Evolutionary conservation across 2,329 filamentous ascomycete species (phyloP).

Genomic region (Sporothrix protearum): DNA sequence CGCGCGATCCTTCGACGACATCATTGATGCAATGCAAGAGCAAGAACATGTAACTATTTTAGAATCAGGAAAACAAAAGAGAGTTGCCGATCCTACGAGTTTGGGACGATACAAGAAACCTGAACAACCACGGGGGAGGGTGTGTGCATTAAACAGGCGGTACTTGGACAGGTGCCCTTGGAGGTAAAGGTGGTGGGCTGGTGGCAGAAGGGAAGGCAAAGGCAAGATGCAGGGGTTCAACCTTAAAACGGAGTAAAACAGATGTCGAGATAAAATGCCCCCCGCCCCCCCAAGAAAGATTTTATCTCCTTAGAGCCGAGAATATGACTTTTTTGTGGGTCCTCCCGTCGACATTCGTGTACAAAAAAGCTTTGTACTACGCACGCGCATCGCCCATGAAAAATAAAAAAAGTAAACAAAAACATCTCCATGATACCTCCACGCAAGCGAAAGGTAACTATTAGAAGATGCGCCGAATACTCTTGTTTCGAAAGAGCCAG

Average conservation of each 20-base stretch:
- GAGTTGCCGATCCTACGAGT: neutral
- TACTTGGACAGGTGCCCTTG: no score
- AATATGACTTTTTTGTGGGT: no score
- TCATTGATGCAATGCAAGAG: neutral
- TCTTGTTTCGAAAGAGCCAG: no score
- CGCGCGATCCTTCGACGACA: neutral
- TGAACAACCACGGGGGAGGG: neutral
- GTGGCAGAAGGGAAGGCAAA: neutral
- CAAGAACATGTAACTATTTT: neutral
- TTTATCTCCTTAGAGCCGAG: no score
- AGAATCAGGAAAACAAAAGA: neutral
- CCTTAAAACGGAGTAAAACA: neutral
- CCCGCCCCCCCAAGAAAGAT: no score
- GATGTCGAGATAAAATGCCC: neutral
- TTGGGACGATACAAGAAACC: neutral
- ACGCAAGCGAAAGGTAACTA: no score
- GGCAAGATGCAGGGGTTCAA: conserved; percentile 3
- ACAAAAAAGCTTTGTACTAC: no score
- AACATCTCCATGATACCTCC: no score
- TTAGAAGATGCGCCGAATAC: no score
- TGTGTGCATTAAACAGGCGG: neutral
- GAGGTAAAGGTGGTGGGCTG: neutral
- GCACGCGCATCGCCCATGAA: no score
- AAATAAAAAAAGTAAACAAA: neutral
- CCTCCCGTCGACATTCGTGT: no score